Base-by-base conservation (phyloP, 2,329 filamentous ascomycete genomes). In the Penicillium griseofulvum region DNA sequence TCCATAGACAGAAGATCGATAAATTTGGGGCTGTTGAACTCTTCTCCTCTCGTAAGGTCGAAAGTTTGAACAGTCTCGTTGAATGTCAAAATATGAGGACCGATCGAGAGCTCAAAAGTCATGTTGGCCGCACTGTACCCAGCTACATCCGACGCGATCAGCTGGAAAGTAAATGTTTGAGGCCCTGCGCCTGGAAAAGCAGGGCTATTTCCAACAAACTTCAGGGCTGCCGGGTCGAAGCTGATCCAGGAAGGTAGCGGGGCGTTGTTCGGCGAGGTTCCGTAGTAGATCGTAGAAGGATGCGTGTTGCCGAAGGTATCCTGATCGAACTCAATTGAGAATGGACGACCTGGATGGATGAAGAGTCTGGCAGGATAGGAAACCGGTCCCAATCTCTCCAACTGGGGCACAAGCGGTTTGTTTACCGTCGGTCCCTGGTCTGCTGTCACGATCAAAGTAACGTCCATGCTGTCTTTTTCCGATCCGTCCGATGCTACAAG, bases 241-340 rank as follows among this genome's bases (percentile, higher is more conserved):
- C 76, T 76, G 42, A 96, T 77, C 91, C 91, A 96, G 0, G 90
- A 87, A 19, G 91, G 91, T 34, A 96, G 76, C 34, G 91, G 91
- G n/a, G 88, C 89, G 66, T 89, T 89, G 66, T 93, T 83, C 5
- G 79, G 80, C 4, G 89, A 88, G 3, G 88, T 85, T 9, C 90
- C 89, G 68, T 94, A 93, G 71, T 91, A 96, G 55, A 76, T 76
- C 24, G 85, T 84, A 48, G 86, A 79, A 16, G 74, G 72, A 4
- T 78, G 75, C 0, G 76, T 73, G 39, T 81, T 74, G n/a, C 77
- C 76, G 69, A 96, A 96, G 0, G 87, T 90, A 17, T 83, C 74
- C 16, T 80, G 73, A 10, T 89, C 87, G 65, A 96, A 89, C 29
- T 83, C 78, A 67, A 92, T 91, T 10, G 79, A 82, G 72, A 90